phyloP scores from a whole-genome alignment of 208 protist genomes.

The Willaertia magna region DNA sequence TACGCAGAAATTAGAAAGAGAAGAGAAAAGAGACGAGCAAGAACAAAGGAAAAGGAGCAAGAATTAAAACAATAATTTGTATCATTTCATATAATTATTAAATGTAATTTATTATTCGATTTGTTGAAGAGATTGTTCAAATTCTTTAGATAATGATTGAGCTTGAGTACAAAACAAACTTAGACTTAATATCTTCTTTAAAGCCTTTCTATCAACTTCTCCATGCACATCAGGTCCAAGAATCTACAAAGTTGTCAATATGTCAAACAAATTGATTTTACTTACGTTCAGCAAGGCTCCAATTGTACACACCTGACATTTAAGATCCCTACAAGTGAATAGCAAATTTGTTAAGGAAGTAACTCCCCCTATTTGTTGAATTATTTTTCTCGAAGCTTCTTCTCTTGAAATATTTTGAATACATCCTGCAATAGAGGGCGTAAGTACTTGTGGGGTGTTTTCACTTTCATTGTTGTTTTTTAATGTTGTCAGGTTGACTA shows the following conservation, averaged over 20 bases:
- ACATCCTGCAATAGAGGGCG: neutral
- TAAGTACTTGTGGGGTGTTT: neutral
- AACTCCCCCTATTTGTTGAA: neutral
- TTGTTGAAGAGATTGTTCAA: neutral
- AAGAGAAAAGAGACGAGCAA: neutral
- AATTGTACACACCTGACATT: neutral
- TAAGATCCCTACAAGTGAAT: neutral
- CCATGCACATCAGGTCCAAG: neutral
- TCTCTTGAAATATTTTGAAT: neutral
- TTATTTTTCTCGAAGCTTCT: neutral
- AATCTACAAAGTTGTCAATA: neutral
- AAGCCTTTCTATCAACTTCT: neutral
- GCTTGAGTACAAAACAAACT: neutral
- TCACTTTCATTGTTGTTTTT: neutral
- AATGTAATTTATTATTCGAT: neutral
- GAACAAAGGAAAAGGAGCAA: neutral
- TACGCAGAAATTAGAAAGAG: constrained; percentile 61
- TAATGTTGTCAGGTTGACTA: neutral
- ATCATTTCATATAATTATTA: neutral
- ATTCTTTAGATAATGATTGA: neutral
- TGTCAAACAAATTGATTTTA: neutral
- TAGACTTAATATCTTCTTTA: neutral
- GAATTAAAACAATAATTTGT: neutral
- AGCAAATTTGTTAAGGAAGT: neutral
- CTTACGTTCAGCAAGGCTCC: neutral